Evolutionary conservation across 768 basidiomycete genomes (phyloP).

Genomic region (Suillus clintonianus): DNA sequence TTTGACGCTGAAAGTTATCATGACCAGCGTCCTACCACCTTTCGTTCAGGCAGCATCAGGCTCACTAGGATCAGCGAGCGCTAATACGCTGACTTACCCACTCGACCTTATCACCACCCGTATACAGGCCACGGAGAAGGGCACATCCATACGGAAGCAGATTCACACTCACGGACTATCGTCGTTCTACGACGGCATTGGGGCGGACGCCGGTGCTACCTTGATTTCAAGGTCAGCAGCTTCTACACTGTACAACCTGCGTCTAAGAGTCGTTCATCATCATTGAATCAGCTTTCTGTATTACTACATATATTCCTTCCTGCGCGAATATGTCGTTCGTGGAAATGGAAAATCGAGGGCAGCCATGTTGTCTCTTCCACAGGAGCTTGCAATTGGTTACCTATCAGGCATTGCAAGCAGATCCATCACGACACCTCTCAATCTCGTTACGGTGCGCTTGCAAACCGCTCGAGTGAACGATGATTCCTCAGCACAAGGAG

Average conservation of each 20-base stretch:
- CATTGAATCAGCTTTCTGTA: constrained; percentile 51
- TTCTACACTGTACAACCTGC: background rate
- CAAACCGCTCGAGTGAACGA: constrained; percentile 45
- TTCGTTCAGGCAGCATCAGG: constrained; percentile 61
- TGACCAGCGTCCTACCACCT: constrained; percentile 63
- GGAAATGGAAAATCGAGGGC: constrained; percentile 29
- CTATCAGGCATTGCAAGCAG: constrained; percentile 58
- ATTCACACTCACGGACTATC: constrained; percentile 41
- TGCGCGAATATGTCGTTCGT: constrained; percentile 43
- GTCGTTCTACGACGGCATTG: constrained; percentile 53
- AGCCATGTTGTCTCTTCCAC: constrained; percentile 29
- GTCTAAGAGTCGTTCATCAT: background rate
- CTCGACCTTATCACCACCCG: constrained; percentile 59
- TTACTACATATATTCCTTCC: constrained; percentile 57
- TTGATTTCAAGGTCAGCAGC: constrained; percentile 51
- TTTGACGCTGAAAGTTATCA: constrained; percentile 21
- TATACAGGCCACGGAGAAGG: constrained; percentile 35
- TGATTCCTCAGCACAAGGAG: constrained; percentile 21
- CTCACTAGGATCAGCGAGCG: constrained; percentile 54
- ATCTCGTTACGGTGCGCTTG: constrained; percentile 54
- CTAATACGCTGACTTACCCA: constrained; percentile 56
- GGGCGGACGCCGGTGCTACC: constrained; percentile 54
- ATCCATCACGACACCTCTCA: constrained; percentile 55
- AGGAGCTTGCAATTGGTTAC: constrained; percentile 59
- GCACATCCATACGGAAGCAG: constrained; percentile 16